Conservation (phyloP, 208 protist species). For the Leptomonas seymouri region DNA sequence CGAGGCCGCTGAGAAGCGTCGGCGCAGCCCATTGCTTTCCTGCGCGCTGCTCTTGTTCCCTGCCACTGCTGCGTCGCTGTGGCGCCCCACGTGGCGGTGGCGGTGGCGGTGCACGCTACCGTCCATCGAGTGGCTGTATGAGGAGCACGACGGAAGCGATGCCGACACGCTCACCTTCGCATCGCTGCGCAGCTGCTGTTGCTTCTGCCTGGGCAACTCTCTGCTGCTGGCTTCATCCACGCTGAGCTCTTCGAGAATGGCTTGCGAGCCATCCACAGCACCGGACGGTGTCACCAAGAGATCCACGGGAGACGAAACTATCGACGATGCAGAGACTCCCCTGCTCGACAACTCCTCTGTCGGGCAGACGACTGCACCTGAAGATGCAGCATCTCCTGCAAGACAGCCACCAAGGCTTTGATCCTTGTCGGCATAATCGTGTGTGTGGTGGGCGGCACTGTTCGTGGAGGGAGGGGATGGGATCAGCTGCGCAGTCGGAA, state of each 20-base stretch:
- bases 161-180: neutral
- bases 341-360: slow-evolving; percentile 2
- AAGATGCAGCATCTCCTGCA: no score
- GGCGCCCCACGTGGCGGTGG: neutral
- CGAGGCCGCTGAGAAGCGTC: slow-evolving; percentile 5
- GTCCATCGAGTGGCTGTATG: slow-evolving; percentile 13
- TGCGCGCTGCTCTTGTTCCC: neutral
- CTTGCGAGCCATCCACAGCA: neutral
- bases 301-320: slow-evolving; percentile 6
- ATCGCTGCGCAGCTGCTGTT: neutral
- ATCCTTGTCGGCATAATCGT: no score
- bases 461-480: neutral
- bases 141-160: neutral
- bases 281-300: neutral
- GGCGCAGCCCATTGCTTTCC: neutral
- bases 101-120: neutral
- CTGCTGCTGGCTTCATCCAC: no score
- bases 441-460: neutral
- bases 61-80: neutral
- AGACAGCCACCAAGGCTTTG: neutral
- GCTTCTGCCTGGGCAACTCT: neutral
- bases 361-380: neutral
- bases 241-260: neutral
- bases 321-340: slow-evolving; percentile 8
- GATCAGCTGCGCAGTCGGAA: neutral